Percentiles rank a stretch among this genome's conserved stretches.
Conservation (phyloP, 371 early-diverging fungal genomes). For the Mucor mucedo region DNA sequence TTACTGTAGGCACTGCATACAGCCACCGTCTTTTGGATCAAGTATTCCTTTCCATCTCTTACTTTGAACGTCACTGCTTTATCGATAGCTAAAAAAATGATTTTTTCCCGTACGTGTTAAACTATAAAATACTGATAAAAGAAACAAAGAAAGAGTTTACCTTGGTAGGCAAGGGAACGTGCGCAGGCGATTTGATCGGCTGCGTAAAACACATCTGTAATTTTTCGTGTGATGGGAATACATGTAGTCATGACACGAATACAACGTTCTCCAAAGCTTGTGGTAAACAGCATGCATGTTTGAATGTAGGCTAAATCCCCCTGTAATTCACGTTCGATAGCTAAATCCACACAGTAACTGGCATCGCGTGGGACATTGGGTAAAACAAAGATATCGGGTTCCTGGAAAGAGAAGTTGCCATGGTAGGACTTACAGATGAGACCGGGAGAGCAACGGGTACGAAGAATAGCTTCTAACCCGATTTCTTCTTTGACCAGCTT, state of each 20-base stretch:
- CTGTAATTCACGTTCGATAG: conserved; percentile 74
- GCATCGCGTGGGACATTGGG: conserved; percentile 87
- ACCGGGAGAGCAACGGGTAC: conserved; percentile 85
- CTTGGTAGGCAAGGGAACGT: conserved; percentile 67
- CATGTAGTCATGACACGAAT: conserved; percentile 84
- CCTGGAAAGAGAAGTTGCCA: conserved; percentile 87
- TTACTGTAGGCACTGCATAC: conserved; percentile 72
- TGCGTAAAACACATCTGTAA: conserved; percentile 29
- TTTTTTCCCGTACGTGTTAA: no score
- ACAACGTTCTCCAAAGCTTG: conserved; percentile 70
- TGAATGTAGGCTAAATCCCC: conserved; percentile 78
- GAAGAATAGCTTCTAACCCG: conserved; percentile 86
- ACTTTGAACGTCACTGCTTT: conserved; percentile 71
- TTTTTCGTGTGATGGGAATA: conserved; percentile 63
- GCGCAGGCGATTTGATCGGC: conserved; percentile 77
- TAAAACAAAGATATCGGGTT: conserved; percentile 81
- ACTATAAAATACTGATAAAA: no score
- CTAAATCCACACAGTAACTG: conserved; percentile 79
- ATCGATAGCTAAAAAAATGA: conserved; percentile 56
- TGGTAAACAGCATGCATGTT: conserved; percentile 83
- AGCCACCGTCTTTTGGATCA: conserved; percentile 65
- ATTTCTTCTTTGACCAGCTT: conserved; percentile 69
- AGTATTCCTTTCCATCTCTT: conserved; percentile 78
- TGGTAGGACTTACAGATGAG: conserved; percentile 78
- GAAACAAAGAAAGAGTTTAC: conserved; percentile 39